A percentile compares a stretch with the other conserved stretches of the same genome.
These are phyloP conservation scores for Nothophaeocryptopus gaeumannii DNA, from an alignment of 2,329 filamentous ascomycete species.

Conservation along the genomic window DNA sequence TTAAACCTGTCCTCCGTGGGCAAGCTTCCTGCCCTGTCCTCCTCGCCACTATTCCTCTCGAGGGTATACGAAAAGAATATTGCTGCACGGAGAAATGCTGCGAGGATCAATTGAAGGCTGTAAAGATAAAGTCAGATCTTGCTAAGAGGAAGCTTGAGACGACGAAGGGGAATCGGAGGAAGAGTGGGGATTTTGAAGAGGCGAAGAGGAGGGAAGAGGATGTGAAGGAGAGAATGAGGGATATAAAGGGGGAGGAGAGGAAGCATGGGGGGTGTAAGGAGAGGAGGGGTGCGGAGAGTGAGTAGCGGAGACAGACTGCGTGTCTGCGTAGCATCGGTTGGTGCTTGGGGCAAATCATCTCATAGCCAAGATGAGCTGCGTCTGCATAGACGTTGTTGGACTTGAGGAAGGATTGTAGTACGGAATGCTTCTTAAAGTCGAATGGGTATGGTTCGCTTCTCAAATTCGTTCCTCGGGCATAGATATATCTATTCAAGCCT, in stretches of 20 bases:
- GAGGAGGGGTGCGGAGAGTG: not conserved
- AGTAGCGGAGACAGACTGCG: too few species aligned
- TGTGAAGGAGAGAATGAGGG: conserved; percentile 4
- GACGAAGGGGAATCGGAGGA: conserved; percentile 5
- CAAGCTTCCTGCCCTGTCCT: not conserved
- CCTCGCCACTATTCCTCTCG: not conserved
- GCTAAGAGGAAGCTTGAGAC: conserved; percentile 9
- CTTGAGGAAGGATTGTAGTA: too few species aligned
- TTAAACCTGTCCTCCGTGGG: not conserved
- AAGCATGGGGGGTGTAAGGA: conserved; percentile 9
- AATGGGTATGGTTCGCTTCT: too few species aligned
- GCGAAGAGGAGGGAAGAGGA: not conserved
- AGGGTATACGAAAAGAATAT: not conserved
- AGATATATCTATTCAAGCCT: not conserved
- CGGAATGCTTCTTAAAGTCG: too few species aligned
- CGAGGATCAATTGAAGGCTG: conserved; percentile 2
- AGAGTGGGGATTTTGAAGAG: conserved; percentile 3
- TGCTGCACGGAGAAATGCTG: conserved; percentile 11
- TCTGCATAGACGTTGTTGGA: too few species aligned
- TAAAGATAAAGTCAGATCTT: conserved; percentile 5
- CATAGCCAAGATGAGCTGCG: too few species aligned
- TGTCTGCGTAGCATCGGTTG: too few species aligned
- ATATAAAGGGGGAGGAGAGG: conserved; percentile 1
- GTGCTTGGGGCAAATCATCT: too few species aligned
- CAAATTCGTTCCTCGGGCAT: too few species aligned